Conservation (phyloP, 192 early-diverging fungal genomes). For the Fimicolochytrium jonesii region DNA sequence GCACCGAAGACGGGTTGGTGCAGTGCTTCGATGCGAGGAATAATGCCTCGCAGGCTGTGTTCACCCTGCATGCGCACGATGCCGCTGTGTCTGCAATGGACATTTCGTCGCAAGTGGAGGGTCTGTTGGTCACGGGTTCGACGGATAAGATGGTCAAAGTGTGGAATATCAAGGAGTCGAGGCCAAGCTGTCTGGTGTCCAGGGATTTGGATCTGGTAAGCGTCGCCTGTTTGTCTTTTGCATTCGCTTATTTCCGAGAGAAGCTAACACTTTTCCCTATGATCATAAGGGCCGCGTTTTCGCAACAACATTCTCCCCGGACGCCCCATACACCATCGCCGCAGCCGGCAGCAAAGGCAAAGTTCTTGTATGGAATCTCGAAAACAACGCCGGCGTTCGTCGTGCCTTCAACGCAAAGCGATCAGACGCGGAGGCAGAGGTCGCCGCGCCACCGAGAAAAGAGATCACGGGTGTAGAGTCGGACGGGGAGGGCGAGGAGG, state of each 20-base stretch:
- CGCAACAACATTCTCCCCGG: constrained; percentile 79
- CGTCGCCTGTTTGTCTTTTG: too few relatives aligned
- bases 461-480: constrained; percentile 32
- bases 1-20: constrained; percentile 89
- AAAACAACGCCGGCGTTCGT: constrained; percentile 79
- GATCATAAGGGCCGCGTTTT: constrained; percentile 67
- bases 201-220: constrained; percentile 75
- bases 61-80: constrained; percentile 91
- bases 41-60: constrained; percentile 54
- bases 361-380: constrained; percentile 89
- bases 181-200: constrained; percentile 80
- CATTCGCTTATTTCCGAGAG: too few relatives aligned
- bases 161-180: constrained; percentile 77
- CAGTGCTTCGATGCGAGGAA: constrained; percentile 81
- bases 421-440: background rate
- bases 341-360: constrained; percentile 87
- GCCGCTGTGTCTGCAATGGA: constrained; percentile 83
- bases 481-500: constrained; percentile 29
- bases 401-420: constrained; percentile 48
- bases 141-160: constrained; percentile 89
- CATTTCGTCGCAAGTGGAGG: constrained; percentile 70
- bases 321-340: constrained; percentile 86
- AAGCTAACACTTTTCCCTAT: constrained; percentile 9
- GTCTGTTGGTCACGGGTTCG: constrained; percentile 87
- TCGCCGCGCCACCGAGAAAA: constrained; percentile 14